Base-by-base conservation (phyloP, 768 basidiomycete genomes). In the Lactarius trivialis region DNA sequence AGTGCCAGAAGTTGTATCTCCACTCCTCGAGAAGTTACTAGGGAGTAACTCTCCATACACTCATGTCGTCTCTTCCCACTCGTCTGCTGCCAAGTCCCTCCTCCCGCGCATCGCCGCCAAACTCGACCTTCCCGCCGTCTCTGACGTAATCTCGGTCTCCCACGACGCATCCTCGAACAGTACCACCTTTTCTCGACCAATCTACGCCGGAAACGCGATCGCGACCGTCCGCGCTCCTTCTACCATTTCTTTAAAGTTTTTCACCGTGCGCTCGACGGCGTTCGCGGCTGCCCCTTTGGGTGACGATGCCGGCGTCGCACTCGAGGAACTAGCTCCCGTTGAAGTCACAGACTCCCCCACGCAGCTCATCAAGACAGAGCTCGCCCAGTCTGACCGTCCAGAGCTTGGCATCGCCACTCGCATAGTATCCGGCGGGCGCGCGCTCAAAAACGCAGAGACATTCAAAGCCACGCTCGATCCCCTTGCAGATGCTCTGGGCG, bases 121-220 rank as follows among this genome's bases (percentile, higher is more conserved):
- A 64, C 83, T 98, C n/a, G 86, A 96, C 73, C 83, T 88, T 24
- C 92, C 93, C 7, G 92, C 93, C 64, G 82, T 97, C 63, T 93
- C 93, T 36, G 95, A 98, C 74, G 83, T 98, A 68, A 90, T 86
- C 36, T 88, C 88, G 15, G 77, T 98, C 66, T 80, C 85, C 43
- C 85, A 92, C 71, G 88, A 92, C 69, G 59, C 74, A 32, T 73
- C 85, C 3, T 83, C 85, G 36, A 86, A 88, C 66, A 81, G 79
- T 68, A 93, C 92, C 41, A 91, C 85, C 1, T 98, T 95, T 73
- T 86, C 89, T 5, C 89, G 96, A 28, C 93, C 93, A 30, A 97
- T 98, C 69, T 98, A 99, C 69, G 97, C 97, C 26, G 97, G 97
- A 54, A 98, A 98, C 71, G 97, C 97, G 50, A 93, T 98, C 60